Percentiles rank a stretch among this genome's conserved stretches.
phyloP scores from a whole-genome alignment of 2,329 filamentous ascomycete species.

The Magnaporthiopsis poae region DNA sequence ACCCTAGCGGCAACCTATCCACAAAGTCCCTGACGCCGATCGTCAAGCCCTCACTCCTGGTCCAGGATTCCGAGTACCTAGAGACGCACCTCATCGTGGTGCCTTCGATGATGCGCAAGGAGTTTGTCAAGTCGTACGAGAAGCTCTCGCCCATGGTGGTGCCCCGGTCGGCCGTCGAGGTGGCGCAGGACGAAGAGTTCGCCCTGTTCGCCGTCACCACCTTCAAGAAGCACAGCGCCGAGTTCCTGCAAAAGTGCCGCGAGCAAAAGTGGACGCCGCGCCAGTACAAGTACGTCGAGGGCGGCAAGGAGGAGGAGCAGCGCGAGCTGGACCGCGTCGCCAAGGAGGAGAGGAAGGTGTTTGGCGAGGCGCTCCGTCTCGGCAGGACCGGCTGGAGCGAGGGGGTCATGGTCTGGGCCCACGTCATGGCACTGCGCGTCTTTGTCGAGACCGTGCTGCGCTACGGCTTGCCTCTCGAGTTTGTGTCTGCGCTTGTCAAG shows the following conservation, averaged over 20 bases:
- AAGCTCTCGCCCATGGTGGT: constrained; percentile 85
- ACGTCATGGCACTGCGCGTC: constrained; percentile 79
- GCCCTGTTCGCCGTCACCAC: constrained; percentile 77
- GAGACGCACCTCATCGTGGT: constrained; percentile 91
- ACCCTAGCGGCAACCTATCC: constrained; percentile 70
- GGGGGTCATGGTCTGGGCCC: constrained; percentile 89
- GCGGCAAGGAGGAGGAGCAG: constrained; percentile 79
- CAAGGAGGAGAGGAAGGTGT: constrained; percentile 81
- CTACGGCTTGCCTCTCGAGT: constrained; percentile 85
- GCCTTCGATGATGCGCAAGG: constrained; percentile 68
- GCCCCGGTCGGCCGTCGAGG: constrained; percentile 69
- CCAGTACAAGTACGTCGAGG: constrained; percentile 87
- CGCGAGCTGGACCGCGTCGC: constrained; percentile 72
- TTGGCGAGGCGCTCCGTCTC: constrained; percentile 80
- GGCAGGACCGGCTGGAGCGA: constrained; percentile 91
- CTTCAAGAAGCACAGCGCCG: constrained; percentile 81
- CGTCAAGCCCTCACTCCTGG: constrained; percentile 67
- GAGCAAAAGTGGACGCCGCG: constrained; percentile 91
- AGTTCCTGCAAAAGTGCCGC: constrained; percentile 85
- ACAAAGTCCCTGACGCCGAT: constrained; percentile 89
- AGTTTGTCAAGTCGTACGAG: constrained; percentile 84
- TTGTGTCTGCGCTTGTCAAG: constrained; percentile 74
- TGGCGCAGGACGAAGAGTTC: constrained; percentile 84
- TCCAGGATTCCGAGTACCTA: constrained; percentile 89
- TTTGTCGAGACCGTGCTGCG: constrained; percentile 97